Evolutionary conservation across 1,284 basidiomycete species (phyloP).

Genomic region (Tausonia pullulans): DNA sequence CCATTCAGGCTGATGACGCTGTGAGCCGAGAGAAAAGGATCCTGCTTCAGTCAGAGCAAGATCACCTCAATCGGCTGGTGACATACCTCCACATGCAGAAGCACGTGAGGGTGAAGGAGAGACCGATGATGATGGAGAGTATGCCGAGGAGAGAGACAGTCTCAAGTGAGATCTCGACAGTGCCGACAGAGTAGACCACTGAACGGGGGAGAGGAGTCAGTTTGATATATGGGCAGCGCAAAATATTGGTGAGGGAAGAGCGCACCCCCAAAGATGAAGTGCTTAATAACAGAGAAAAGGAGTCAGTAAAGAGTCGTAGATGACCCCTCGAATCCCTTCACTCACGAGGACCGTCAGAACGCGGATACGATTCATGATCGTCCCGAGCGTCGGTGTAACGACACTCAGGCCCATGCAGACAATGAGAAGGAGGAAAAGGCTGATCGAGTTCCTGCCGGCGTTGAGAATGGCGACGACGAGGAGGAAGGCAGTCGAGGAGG

Average conservation of each 20-base stretch:
- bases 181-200: slow-evolving; percentile 86
- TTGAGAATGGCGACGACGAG: slow-evolving; percentile 85
- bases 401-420: slow-evolving; percentile 80
- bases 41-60: slow-evolving; percentile 33
- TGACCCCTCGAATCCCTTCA: too few relatives aligned
- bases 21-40: slow-evolving; percentile 64
- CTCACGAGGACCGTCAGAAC: slow-evolving; percentile 27
- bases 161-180: slow-evolving; percentile 82
- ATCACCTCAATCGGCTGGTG: slow-evolving; percentile 4
- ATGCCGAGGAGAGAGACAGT: slow-evolving; percentile 67
- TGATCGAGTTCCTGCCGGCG: slow-evolving; percentile 83
- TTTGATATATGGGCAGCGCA: slow-evolving; percentile 1
- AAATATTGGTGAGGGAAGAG: slow-evolving; percentile 3
- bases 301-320: slow-evolving; percentile 27
- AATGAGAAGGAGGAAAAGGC: slow-evolving; percentile 88
- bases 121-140: slow-evolving; percentile 76
- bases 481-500: slow-evolving; percentile 66
- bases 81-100: slow-evolving; percentile 95
- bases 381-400: slow-evolving; percentile 37
- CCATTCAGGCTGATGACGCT: slow-evolving; percentile 50
- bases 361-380: slow-evolving; percentile 32
- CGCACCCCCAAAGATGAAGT: slow-evolving; percentile 88
- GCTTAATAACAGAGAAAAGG: slow-evolving; percentile 28
- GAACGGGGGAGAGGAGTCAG: background rate
- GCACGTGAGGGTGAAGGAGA: slow-evolving; percentile 83